Base-by-base conservation (phyloP, 352 stramenopile genomes). In the Globisporangium nagaii region DNA sequence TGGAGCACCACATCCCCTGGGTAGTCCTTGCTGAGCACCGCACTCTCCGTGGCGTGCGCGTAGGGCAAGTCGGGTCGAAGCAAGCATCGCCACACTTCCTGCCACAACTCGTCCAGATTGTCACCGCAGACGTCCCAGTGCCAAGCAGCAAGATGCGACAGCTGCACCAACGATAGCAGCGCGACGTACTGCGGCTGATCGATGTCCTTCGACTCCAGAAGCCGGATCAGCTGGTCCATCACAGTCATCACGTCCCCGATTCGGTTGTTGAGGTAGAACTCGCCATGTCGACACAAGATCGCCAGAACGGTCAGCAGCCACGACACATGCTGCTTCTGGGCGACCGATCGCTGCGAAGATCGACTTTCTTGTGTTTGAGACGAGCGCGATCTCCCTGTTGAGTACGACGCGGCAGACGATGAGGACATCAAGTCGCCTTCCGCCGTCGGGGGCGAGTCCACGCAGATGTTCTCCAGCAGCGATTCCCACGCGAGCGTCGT, bases 191-290 rank as follows among this genome's bases (percentile, higher is more conserved):
- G 77, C 48, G 47, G 59, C 41, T 81, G 76, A 1, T 66, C 61
- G 22, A 88, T 56, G 52, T 73, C 67, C 48, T 84, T 84, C 10
- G 72, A 55, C 1, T 79, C 61, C 15, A 86, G 39, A 40, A 70
- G 64, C 40, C 79, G 52, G 4, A 36, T 53, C 5, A 88, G 60
- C n/a, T 75, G 71, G 19, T 70, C 54, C 52, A 86, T 71, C 12
- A 82, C 42, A 11, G 71, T 60, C 66, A 85, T 86, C n/a, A 84
- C 44, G 39, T 88, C 77, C 11, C 68, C 75, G 50, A 86, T 73
- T 17, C 71, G 68, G 52, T 82, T 85, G 11, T 50, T 53, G 19
- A 79, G 46, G 43, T 82, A 84, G 49, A 81, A 79, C 44, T 71
- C 68, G 13, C 75, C 75, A 24, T 85, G 70, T 31, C 77, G 75